Percentiles rank a stretch among this genome's conserved stretches.
These are phyloP conservation scores for Aphanomyces euteiches DNA, from an alignment of 352 stramenopile genomes.

Conservation along the genomic window DNA sequence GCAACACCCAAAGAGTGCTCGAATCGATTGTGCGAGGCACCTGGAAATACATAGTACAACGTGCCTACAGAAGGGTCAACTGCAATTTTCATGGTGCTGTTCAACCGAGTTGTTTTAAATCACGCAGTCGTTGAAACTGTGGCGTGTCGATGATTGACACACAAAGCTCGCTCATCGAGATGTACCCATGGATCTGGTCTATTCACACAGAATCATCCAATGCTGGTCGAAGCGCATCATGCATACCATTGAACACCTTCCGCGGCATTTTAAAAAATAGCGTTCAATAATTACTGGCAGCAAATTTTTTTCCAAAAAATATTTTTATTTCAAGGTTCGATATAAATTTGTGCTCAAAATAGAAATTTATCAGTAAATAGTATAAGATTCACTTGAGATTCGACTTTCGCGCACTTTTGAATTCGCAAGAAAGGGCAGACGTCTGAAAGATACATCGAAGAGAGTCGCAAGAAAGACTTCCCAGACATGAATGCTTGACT, in stretches of 20 bases:
- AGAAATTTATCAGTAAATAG: too few relatives aligned
- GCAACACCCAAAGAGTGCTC: conserved; percentile 95
- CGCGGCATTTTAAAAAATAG: not conserved
- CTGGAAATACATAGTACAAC: conserved; percentile 83
- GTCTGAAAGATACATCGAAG: too few relatives aligned
- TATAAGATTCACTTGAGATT: too few relatives aligned
- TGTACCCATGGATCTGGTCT: conserved; percentile 82
- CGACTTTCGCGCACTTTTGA: too few relatives aligned
- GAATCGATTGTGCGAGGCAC: conserved; percentile 92
- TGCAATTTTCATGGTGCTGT: not conserved
- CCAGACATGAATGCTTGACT: too few relatives aligned
- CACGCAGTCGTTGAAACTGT: conserved; percentile 92
- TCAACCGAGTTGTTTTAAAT: conserved; percentile 91
- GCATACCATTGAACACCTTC: conserved; percentile 16
- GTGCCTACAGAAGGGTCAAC: conserved; percentile 29
- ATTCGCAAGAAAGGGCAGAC: too few relatives aligned
- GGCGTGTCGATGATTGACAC: conserved; percentile 88
- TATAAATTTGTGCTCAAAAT: too few relatives aligned
- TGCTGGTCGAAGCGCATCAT: not conserved
- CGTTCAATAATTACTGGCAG: too few relatives aligned
- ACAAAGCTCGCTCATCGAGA: conserved; percentile 69
- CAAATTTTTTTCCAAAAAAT: too few relatives aligned
- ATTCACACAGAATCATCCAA: not conserved
- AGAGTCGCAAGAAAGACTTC: too few relatives aligned
- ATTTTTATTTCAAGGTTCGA: too few relatives aligned